These are phyloP conservation scores for Turnera subulata DNA, from an alignment of 345 rosid genomes.

Conservation along the genomic window DNA sequence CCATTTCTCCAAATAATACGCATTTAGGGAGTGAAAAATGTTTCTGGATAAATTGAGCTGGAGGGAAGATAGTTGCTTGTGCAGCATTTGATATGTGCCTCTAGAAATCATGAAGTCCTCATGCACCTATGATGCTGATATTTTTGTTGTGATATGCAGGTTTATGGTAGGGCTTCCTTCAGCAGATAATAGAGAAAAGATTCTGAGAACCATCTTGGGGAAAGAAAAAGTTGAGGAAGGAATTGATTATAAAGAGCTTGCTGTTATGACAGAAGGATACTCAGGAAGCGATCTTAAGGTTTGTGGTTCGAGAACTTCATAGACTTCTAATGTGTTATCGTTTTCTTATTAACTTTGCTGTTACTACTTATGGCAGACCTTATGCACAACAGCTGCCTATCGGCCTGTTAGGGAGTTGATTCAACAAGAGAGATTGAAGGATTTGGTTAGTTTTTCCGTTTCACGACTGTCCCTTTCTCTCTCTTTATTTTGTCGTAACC, in stretches of 20 bases:
- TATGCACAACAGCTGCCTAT: conserved; percentile 91
- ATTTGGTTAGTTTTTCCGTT: conserved; percentile 29
- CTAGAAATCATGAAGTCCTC: too few species aligned
- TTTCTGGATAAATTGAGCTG: too few species aligned
- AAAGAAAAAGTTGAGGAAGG: conserved; percentile 66
- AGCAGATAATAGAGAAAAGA: conserved; percentile 67
- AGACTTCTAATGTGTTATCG: neutral
- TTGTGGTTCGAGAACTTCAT: neutral
- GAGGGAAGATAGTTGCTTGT: too few species aligned
- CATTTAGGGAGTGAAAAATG: too few species aligned
- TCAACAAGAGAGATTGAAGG: conserved; percentile 75
- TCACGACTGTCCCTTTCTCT: neutral
- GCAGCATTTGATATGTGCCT: too few species aligned
- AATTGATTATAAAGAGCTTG: conserved; percentile 68
- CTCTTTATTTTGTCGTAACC: neutral
- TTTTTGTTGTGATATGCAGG: conserved; percentile 27
- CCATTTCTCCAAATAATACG: too few species aligned
- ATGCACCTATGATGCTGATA: too few species aligned
- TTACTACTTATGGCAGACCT: conserved; percentile 40
- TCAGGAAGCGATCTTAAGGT: conserved; percentile 92
- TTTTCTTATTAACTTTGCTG: neutral
- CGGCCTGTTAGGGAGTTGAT: conserved; percentile 81
- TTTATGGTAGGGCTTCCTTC: conserved; percentile 78
- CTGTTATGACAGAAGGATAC: conserved; percentile 72
- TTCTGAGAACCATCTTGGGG: conserved; percentile 54